Conservation (phyloP, 805 yeast species). For the Starmera quercuum region DNA sequence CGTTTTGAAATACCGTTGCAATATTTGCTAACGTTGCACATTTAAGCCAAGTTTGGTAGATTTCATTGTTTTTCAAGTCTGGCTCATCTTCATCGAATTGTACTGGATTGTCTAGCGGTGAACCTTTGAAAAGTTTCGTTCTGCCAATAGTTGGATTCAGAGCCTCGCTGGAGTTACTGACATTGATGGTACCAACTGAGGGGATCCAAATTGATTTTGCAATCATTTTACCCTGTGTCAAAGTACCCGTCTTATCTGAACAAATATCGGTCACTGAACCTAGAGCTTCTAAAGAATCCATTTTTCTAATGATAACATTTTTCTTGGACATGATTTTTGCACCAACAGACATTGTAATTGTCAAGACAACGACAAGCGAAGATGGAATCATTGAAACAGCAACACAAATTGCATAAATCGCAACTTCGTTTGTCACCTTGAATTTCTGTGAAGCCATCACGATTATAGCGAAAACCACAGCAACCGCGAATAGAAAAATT, state of each 20-base stretch:
- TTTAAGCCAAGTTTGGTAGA: slow-evolving; percentile 44
- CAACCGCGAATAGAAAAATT: slow-evolving; percentile 58
- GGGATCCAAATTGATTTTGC: slow-evolving; percentile 68
- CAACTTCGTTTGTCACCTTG: slow-evolving; percentile 70
- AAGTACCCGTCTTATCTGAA: slow-evolving; percentile 78
- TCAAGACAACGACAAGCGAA: slow-evolving; percentile 68
- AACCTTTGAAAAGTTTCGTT: slow-evolving; percentile 12
- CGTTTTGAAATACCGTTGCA: slow-evolving; percentile 53
- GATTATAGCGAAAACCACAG: slow-evolving; percentile 79
- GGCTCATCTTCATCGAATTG: slow-evolving; percentile 12
- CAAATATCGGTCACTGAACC: slow-evolving; percentile 78
- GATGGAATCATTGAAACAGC: slow-evolving; percentile 76
- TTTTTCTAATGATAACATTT: slow-evolving; percentile 66
- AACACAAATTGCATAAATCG: slow-evolving; percentile 83
- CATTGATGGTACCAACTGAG: slow-evolving; percentile 46
- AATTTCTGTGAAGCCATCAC: slow-evolving; percentile 82
- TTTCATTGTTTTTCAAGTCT: slow-evolving; percentile 12
- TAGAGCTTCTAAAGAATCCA: slow-evolving; percentile 71
- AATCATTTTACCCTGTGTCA: slow-evolving; percentile 76
- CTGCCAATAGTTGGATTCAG: slow-evolving; percentile 57
- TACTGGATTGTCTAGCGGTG: slow-evolving; percentile 15
- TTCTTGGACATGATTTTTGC: slow-evolving; percentile 62
- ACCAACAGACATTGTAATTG: slow-evolving; percentile 83
- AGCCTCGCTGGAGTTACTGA: slow-evolving; percentile 50
- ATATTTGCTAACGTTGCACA: slow-evolving; percentile 76